Base-by-base conservation (phyloP, 2,329 filamentous ascomycete species). In the Dissoconium aciculare region DNA sequence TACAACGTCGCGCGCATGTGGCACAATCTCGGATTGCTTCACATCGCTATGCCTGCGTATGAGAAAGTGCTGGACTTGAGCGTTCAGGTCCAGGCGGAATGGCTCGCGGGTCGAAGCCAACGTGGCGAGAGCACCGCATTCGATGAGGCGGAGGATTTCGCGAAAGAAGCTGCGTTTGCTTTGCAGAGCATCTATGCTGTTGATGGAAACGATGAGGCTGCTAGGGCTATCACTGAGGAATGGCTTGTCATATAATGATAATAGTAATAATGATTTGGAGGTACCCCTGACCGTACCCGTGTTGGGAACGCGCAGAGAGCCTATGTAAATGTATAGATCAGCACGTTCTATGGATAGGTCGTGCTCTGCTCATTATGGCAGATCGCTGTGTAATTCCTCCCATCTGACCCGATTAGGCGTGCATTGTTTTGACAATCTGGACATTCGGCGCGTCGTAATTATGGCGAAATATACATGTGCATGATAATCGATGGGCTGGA, bases 1-100 rank as follows among this genome's bases (percentile, higher is more conserved):
- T 91, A 78, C 58, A 92, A 92, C 46, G 64, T 84, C 28, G 83
- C 69, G 2, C 64, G 82, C 13, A 69, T 74, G 15, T 89, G 79
- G 61, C 79, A 89, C 52, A 64, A 76, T 35, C 60, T 91, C 8
- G 80, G 81, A 0, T 58, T 91, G 35, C 63, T 68, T 12, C 73
- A 81, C 48, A 57, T 91, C 15, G 83, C 84, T 0, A 59, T 80
- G 4, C 65, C 73, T 13, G 78, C 71, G 32, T 95, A 94, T 51
- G 61, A 73, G 40, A 60, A 56, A 19, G 69, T 68, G 19, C 53
- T 78, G 26, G 50, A 55, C 16, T 42, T 74, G 19, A 61, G 63
- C 21, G 55, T 57, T 27, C 46, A 57, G 27, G 63, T 69, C n/a
- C 54, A 53, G 19, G 36, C 42, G 27, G 46, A 54, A 26, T n/a